Base-by-base conservation (phyloP, 2,329 filamentous ascomycete genomes). In the Trichophyton simii region DNA sequence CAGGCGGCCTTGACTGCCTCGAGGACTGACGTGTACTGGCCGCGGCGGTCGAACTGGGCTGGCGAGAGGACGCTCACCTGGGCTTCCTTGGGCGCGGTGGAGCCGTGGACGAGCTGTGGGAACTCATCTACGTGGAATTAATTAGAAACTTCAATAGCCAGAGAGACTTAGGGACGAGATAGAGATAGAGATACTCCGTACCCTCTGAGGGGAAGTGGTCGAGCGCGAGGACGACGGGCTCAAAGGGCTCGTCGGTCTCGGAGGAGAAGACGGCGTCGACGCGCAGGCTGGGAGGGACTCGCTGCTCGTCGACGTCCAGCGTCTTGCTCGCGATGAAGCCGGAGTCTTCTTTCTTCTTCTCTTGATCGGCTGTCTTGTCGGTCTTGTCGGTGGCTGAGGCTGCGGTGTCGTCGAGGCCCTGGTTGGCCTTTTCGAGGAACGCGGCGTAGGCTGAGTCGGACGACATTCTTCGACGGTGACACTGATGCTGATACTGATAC, bases 391-490 rank as follows among this genome's bases (percentile, higher is more conserved):
- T 31, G 28, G 25, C 38, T 42, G 50, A 61, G 7, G 64, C 63
- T 55, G 62, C 34, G 25, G 25, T 28, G 11, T 65, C 67, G 8
- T 66, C 65, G 4, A 71, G 71, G 71, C 91, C 86, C 69, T 85
- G 78, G 76, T 95, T 95, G 60, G 90, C 89, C 78, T 94, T 94
- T 72, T 94, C 82, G 62, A 96, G 80, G 72, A 96, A 96, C 63
- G 87, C 79, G 75, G 85, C 83, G 78, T 96, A 96, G 64, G 88
- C 87, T 64, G 88, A 84, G 79, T 96, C 90, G 60, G 85, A 86
- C 18, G 76, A 71, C 76, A 78, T 78, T 15, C 46, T 64, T 31
- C 6, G 28, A 28, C 25, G 25, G 3, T 28, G 25, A 31, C 2
- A 8, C 28, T 31, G 28, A 22, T 22, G 22, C 22, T 22, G 22